phyloP scores from a whole-genome alignment of 805 yeast genomes.

The Candida takata region DNA sequence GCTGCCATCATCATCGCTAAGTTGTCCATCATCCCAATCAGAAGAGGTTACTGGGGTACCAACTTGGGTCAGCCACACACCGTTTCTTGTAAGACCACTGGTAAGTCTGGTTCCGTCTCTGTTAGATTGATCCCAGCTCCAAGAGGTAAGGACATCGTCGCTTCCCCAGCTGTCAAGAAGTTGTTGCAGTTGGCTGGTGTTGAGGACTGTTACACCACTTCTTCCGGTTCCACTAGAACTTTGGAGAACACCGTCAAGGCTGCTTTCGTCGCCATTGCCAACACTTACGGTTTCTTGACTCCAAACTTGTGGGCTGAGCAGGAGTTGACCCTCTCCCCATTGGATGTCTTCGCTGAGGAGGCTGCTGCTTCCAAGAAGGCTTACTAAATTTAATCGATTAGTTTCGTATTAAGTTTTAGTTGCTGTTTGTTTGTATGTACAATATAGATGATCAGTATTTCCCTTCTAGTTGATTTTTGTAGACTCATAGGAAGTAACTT shows the following conservation, averaged over 20 bases:
- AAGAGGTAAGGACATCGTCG: constrained; percentile 99
- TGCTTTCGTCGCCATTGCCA: constrained; percentile 98
- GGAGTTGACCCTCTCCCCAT: constrained; percentile 83
- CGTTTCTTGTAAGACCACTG: constrained; percentile 94
- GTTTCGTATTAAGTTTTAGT: not conserved
- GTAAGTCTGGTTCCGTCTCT: constrained; percentile 99
- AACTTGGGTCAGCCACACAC: constrained; percentile 99
- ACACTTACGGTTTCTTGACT: constrained; percentile 99
- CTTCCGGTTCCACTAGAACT: constrained; percentile 99
- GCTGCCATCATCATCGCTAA: constrained; percentile 99
- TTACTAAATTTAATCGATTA: constrained; percentile 10
- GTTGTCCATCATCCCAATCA: constrained; percentile 97
- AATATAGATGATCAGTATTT: not conserved
- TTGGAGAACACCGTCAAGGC: constrained; percentile 99
- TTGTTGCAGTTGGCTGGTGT: constrained; percentile 99
- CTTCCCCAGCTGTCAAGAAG: constrained; percentile 99
- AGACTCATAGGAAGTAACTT: constrained; percentile 6
- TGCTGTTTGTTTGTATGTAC: not conserved
- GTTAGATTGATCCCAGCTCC: constrained; percentile 99
- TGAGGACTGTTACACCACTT: constrained; percentile 98
- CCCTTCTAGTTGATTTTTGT: not conserved
- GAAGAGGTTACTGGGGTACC: constrained; percentile 99
- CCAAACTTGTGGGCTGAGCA: constrained; percentile 96
- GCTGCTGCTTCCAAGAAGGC: constrained; percentile 61
- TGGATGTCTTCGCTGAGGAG: constrained; percentile 89